Conservation (phyloP, 23 red algal species). For the Gracilariopsis chorda region DNA sequence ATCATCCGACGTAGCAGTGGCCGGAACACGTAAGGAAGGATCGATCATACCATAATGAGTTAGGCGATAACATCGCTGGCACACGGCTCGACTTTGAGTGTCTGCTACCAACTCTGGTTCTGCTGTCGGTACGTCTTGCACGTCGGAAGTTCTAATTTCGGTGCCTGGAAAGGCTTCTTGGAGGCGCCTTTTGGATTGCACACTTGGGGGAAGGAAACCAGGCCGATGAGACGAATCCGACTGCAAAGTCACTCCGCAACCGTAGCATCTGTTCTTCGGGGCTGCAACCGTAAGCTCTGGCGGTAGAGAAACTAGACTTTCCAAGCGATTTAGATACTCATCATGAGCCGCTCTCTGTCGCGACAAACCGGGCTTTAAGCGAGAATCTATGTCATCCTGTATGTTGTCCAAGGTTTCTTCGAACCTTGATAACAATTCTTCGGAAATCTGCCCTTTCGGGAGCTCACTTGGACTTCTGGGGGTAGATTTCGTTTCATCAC, state of each 20-base stretch:
- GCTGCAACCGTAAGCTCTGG: slow-evolving; percentile 30
- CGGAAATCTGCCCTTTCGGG: too few species aligned
- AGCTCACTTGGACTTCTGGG: too few species aligned
- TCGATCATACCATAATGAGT: slow-evolving; percentile 68
- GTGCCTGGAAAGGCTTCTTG: neutral
- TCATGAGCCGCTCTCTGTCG: neutral
- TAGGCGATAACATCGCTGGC: slow-evolving; percentile 78
- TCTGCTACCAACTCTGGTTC: neutral
- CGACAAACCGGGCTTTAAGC: too few species aligned
- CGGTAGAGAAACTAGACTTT: slow-evolving; percentile 40
- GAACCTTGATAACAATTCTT: neutral
- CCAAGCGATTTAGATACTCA: slow-evolving; percentile 25
- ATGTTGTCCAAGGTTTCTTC: neutral
- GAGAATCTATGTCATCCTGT: neutral
- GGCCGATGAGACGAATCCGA: neutral
- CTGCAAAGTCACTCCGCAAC: slow-evolving; percentile 52
- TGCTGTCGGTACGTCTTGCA: too few species aligned
- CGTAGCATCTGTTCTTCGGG: slow-evolving; percentile 15
- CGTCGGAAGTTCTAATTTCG: neutral
- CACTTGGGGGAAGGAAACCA: slow-evolving; percentile 29
- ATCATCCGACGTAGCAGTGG: neutral
- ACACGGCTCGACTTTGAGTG: slow-evolving; percentile 17
- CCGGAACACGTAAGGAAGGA: slow-evolving; percentile 26
- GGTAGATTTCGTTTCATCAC: too few species aligned
- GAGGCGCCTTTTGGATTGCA: neutral